Conservation (phyloP, 495 filamentous ascomycete species). For the Parachaetomium inaequale region DNA sequence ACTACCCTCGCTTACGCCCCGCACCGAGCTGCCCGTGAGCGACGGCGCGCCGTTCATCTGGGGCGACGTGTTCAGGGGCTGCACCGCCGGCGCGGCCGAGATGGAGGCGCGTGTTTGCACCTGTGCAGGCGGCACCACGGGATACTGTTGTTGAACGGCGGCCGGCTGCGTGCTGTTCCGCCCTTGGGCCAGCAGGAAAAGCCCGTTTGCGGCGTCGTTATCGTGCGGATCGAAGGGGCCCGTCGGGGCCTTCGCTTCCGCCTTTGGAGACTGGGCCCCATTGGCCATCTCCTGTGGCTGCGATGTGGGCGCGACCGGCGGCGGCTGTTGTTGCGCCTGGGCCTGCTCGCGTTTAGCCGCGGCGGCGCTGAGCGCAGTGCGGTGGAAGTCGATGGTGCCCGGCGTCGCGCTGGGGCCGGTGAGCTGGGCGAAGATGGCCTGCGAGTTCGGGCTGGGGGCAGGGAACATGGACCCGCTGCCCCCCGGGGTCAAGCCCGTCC, state of each 20-base stretch:
- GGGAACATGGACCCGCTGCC: conserved; percentile 98
- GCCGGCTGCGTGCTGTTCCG: conserved; percentile 56
- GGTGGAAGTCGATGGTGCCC: conserved; percentile 87
- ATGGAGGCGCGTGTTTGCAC: conserved; percentile 36
- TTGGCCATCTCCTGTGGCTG: conserved; percentile 47
- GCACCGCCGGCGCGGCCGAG: conserved; percentile 27
- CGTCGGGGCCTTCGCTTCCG: conserved; percentile 43
- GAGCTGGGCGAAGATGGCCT: conserved; percentile 72
- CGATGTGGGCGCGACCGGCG: conserved; percentile 37
- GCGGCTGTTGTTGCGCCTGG: conserved; percentile 45
- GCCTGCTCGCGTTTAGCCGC: conserved; percentile 54
- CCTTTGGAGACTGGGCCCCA: conserved; percentile 39
- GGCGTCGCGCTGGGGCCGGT: conserved; percentile 76
- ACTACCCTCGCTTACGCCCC: conserved; percentile 64
- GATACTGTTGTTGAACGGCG: conserved; percentile 50
- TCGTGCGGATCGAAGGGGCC: conserved; percentile 80
- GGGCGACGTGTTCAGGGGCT: conserved; percentile 49
- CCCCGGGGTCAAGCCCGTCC: conserved; percentile 89
- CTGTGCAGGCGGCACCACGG: conserved; percentile 48
- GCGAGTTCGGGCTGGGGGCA: conserved; percentile 80
- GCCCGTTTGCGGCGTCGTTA: conserved; percentile 91
- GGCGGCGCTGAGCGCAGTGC: conserved; percentile 80
- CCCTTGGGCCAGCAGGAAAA: conserved; percentile 81
- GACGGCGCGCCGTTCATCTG: conserved; percentile 48
- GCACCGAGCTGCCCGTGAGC: conserved; percentile 41